phyloP scores from a whole-genome alignment of 768 basidiomycete genomes.

The Mycena belliarum region DNA sequence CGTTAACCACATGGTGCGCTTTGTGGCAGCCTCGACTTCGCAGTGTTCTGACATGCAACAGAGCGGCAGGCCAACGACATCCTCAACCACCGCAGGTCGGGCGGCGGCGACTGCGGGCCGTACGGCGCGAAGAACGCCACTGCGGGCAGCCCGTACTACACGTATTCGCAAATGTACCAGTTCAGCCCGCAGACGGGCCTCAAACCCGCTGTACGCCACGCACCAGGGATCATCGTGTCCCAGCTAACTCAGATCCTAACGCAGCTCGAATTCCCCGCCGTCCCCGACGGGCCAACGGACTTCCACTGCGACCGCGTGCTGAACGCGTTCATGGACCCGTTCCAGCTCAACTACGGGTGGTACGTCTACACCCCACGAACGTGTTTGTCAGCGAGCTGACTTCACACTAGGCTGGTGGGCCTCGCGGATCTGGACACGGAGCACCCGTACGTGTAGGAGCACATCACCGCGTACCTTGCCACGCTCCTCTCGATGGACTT shows the following conservation, averaged over 20 bases:
- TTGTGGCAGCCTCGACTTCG: too few relatives aligned
- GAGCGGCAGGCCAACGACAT: constrained; percentile 7
- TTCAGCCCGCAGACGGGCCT: constrained; percentile 1
- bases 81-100: neutral
- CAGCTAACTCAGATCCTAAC: neutral
- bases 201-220: neutral
- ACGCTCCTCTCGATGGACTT: constrained; percentile 6
- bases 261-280: constrained; percentile 6
- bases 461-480: constrained; percentile 4
- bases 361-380: neutral
- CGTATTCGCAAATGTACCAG: constrained; percentile 1
- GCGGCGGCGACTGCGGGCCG: neutral
- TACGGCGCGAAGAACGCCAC: constrained; percentile 7
- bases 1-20: constrained; percentile 5
- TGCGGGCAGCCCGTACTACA: neutral
- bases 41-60: neutral
- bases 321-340: constrained; percentile 6
- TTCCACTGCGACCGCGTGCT: constrained; percentile 9
- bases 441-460: constrained; percentile 7
- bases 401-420: neutral
- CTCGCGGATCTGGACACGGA: constrained; percentile 6
- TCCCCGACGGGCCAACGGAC: constrained; percentile 3
- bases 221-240: neutral
- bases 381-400: neutral
- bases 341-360: constrained; percentile 9